Evolutionary conservation across 2,329 filamentous ascomycete species (phyloP), one percentile per base, ranked within the genome.

Genomic region (Hypoxylon sp.): DNA sequence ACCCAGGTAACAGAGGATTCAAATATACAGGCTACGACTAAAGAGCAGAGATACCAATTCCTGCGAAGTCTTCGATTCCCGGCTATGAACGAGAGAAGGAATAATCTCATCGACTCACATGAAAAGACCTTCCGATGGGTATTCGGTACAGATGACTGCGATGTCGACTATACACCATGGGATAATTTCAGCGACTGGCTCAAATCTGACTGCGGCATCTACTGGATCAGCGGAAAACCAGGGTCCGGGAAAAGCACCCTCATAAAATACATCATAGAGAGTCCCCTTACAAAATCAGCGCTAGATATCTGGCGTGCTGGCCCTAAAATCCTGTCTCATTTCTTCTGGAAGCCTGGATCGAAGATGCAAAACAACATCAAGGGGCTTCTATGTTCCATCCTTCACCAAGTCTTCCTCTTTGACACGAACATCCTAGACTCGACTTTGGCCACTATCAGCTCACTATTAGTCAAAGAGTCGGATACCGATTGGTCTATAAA

Each of bases 201-300:
- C 5, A 66, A 44, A 25, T 66, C 68, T 25, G 55, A 65, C 10
- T 48, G 51, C 22, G 17, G 53, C 7, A 46, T 70, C 2, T 73
- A 70, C 37, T 71, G 71, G 67, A 64, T 72, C 17, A 70, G 49
- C 13, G 69, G 70, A 13, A 73, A 72, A 40, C 64, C 71, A 1
- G 59, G 64, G 7, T 73, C 71, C 1, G 68, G 71, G 0, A 72
- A 73, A 44, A 68, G 64, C n/a, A 72, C 70, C n/a, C 44, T 72
- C 2, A 30, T 70, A 14, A 72, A 66, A 14, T 73, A 60, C 27
- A 14, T 72, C 33, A 3, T 61, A 6, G 42, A 55, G 8, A 56
- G 33, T 10, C 42, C 40, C 22, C 33, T n/a, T 48, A 65, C 62
- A 27, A 27, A 42, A 46, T 11, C 3, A 3, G 42, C 22, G 10